Evolutionary conservation across 2,329 filamentous ascomycete genomes (phyloP).

Genomic region (Arthrocladium fulminans): DNA sequence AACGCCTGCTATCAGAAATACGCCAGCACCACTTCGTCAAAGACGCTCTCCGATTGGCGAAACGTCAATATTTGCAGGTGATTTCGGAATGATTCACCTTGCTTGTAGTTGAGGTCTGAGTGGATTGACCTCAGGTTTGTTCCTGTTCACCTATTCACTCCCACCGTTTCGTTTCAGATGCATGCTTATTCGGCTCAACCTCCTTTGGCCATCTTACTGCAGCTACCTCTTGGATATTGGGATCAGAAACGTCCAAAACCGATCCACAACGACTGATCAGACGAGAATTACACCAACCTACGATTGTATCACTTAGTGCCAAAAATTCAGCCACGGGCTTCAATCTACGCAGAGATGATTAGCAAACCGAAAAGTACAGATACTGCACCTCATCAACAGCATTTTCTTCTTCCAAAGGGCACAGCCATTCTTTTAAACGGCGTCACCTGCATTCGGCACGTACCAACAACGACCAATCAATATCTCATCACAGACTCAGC

Average conservation of each 20-base stretch:
- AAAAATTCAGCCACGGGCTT: no score
- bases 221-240: not conserved
- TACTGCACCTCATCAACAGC: no score
- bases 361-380: not conserved
- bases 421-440: no score
- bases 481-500: no score
- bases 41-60: no score
- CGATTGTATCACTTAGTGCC: not conserved
- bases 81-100: not conserved
- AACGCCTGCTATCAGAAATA: no score
- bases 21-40: no score
- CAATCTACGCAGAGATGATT: no score
- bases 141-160: not conserved
- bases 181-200: slow-evolving; percentile 1
- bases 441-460: no score
- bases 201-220: not conserved
- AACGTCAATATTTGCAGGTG: no score
- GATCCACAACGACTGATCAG: not conserved
- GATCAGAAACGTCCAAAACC: not conserved
- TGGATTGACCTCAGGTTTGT: slow-evolving; percentile 8
- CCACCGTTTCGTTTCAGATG: not conserved
- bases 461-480: no score
- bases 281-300: not conserved
- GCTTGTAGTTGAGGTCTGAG: slow-evolving; percentile 5
- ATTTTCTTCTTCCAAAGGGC: no score